Evolutionary conservation across 2,329 filamentous ascomycete genomes (phyloP).

Genomic region (Sporothrix humicola): DNA sequence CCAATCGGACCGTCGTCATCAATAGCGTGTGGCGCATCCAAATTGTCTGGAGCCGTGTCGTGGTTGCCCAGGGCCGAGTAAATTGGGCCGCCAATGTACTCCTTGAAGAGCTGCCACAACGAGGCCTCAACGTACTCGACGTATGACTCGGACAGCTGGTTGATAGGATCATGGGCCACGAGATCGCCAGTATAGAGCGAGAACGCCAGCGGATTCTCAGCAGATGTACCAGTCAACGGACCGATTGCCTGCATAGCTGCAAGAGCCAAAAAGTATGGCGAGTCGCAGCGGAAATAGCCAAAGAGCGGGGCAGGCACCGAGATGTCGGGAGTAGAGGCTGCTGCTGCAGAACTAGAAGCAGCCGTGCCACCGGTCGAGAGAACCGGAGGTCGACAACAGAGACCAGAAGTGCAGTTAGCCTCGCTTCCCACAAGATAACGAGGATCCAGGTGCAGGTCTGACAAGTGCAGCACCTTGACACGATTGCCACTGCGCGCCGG

Average conservation of each 20-base stretch:
- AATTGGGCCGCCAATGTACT: conserved; percentile 61
- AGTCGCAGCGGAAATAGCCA: conserved; percentile 62
- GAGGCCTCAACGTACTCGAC: conserved; percentile 59
- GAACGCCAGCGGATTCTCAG: conserved; percentile 55
- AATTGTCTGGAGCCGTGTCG: conserved; percentile 59
- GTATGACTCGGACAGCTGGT: conserved; percentile 58
- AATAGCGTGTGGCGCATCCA: conserved; percentile 58
- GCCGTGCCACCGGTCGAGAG: conserved; percentile 40
- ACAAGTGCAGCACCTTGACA: conserved; percentile 64
- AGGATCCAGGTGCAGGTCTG: conserved; percentile 64
- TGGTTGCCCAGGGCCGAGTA: conserved; percentile 65
- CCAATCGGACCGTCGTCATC: conserved; percentile 50
- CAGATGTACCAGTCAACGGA: conserved; percentile 60
- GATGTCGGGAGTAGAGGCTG: conserved; percentile 45
- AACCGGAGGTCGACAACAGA: conserved; percentile 60
- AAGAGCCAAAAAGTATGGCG: conserved; percentile 62
- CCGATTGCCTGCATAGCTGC: conserved; percentile 62
- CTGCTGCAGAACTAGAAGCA: conserved; percentile 34
- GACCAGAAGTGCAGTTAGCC: conserved; percentile 62
- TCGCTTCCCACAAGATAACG: conserved; percentile 60
- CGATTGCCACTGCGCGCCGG: conserved; percentile 58
- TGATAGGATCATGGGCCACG: conserved; percentile 59
- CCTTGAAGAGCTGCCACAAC: conserved; percentile 61
- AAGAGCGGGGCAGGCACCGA: conserved; percentile 59
- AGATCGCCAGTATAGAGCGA: conserved; percentile 66